Evolutionary conservation across 768 basidiomycete genomes (phyloP).

Genomic region (Ramaria rubella): DNA sequence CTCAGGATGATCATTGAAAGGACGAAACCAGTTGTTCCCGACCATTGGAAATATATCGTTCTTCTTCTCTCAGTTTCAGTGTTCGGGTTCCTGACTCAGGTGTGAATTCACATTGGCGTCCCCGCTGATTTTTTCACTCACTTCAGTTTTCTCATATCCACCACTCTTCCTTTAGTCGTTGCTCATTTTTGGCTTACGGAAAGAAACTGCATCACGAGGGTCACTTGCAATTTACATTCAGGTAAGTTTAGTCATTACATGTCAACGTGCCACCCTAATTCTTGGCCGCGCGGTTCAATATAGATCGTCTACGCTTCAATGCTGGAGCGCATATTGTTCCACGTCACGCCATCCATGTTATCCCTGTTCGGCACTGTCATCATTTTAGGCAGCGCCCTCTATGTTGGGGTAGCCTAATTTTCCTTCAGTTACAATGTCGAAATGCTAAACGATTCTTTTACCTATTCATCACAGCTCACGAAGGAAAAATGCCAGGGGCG

Average conservation of each 20-base stretch:
- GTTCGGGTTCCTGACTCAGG: neutral
- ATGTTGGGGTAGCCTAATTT: constrained; percentile 64
- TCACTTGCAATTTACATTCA: constrained; percentile 55
- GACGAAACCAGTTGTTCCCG: too few species aligned
- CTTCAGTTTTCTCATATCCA: too few species aligned
- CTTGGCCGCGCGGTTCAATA: neutral
- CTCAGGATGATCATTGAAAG: too few species aligned
- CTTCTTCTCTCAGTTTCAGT: neutral
- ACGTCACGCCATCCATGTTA: constrained; percentile 47
- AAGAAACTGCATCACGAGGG: constrained; percentile 58
- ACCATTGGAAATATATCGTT: neutral
- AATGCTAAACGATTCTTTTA: too few species aligned
- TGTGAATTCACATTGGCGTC: neutral
- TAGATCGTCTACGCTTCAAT: constrained; percentile 63
- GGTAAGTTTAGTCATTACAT: constrained; percentile 19
- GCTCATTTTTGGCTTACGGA: constrained; percentile 54
- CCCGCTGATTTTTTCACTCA: neutral
- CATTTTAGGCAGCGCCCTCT: constrained; percentile 57
- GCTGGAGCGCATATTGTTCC: constrained; percentile 61
- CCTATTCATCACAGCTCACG: too few species aligned
- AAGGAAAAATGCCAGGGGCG: too few species aligned
- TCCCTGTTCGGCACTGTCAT: constrained; percentile 58
- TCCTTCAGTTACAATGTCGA: too few species aligned
- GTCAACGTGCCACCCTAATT: neutral
- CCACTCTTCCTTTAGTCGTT: constrained; percentile 41